Percentiles rank a stretch among this genome's conserved stretches.
Conservation (phyloP, 2,329 filamentous ascomycete species). For the Xylaria multiplex region DNA sequence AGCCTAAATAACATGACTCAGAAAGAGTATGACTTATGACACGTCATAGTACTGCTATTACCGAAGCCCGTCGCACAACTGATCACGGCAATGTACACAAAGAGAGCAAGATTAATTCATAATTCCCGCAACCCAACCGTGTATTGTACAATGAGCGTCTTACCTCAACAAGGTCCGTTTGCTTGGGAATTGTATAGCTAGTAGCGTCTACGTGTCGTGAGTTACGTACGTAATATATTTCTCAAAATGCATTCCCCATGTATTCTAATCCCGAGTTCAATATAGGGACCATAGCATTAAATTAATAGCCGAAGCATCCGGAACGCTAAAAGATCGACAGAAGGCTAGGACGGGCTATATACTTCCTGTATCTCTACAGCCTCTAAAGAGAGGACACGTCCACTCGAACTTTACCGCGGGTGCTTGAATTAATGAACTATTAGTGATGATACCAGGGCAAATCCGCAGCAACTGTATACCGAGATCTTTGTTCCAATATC, state of each 20-base stretch:
- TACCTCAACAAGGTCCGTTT: too few species aligned
- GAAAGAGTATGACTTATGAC: background rate
- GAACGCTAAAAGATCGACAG: too few species aligned
- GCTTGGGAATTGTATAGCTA: background rate
- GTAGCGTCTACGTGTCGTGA: background rate
- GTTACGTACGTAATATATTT: background rate
- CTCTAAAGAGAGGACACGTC: too few species aligned
- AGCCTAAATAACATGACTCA: constrained; percentile 3
- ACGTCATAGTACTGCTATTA: background rate
- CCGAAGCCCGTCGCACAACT: background rate
- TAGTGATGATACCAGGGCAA: too few species aligned
- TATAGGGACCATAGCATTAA: background rate
- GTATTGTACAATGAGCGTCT: background rate
- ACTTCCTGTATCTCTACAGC: too few species aligned
- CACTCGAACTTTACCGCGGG: too few species aligned
- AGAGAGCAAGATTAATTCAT: background rate
- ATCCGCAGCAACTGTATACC: too few species aligned
- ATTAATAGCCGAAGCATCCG: too few species aligned
- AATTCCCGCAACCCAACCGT: background rate
- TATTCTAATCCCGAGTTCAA: background rate
- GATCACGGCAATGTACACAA: background rate
- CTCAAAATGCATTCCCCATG: background rate
- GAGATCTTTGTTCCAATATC: too few species aligned
- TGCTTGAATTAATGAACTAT: too few species aligned
- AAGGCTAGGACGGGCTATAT: too few species aligned